A percentile compares a stretch with the other conserved stretches of the same genome.
These are phyloP conservation scores for Xylariaceae sp. DNA, from an alignment of 2,329 filamentous ascomycete genomes.

Conservation along the genomic window DNA sequence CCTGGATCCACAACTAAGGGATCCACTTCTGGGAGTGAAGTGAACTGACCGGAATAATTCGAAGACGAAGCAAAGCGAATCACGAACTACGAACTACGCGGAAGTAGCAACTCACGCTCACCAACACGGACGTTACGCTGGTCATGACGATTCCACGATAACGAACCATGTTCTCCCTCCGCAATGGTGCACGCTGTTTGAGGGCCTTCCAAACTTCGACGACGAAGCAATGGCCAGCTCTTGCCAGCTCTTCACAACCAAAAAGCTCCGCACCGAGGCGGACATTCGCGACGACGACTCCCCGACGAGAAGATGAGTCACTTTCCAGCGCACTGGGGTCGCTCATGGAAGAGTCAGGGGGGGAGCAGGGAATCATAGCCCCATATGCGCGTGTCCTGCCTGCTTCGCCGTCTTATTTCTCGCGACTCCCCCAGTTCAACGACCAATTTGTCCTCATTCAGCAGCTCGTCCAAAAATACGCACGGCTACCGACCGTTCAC, in stretches of 20 bases:
- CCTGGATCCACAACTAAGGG: neutral
- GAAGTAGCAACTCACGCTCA: constrained; percentile 6
- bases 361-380: neutral
- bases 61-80: neutral
- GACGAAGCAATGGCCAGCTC: constrained; percentile 23
- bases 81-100: neutral
- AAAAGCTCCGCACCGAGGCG: constrained; percentile 19
- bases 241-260: constrained; percentile 15
- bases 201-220: constrained; percentile 24
- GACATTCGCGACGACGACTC: constrained; percentile 19
- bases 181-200: constrained; percentile 29
- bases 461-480: constrained; percentile 64
- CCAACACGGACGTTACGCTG: constrained; percentile 5
- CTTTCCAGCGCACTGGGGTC: constrained; percentile 20
- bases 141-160: constrained; percentile 27
- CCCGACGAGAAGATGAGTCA: constrained; percentile 9
- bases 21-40: constrained; percentile 7
- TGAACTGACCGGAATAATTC: neutral
- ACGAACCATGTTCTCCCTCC: constrained; percentile 30
- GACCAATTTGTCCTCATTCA: constrained; percentile 74
- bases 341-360: constrained; percentile 23
- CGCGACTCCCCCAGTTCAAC: constrained; percentile 75
- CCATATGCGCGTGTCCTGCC: constrained; percentile 69
- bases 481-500: constrained; percentile 63
- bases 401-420: constrained; percentile 90